Base-by-base conservation (phyloP, 2,329 filamentous ascomycete genomes). In the Fusarium humuli region DNA sequence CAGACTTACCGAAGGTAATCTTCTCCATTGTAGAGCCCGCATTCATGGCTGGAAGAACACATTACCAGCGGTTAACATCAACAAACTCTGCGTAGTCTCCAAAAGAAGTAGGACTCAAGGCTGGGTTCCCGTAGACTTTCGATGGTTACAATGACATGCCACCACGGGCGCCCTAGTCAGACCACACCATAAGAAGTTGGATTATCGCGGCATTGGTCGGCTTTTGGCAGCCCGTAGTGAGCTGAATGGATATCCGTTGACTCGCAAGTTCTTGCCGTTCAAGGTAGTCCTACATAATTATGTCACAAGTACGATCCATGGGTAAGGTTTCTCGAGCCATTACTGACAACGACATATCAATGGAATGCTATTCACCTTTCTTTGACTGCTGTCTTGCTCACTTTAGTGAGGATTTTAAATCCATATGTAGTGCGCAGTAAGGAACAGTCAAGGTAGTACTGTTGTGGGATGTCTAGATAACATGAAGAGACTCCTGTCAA, bases 361-460 rank as follows among this genome's bases (percentile, higher is more conserved):
- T 37, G 34, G 34, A 18, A 18, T 37, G 10, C 34, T 2, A 37
- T 37, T 37, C 1, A 1, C 10, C 4, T 12, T 37, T 5, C 4
- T 37, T 37, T 4, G 3, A 6, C 34, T 4, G 10, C 34, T 37
- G 1, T 37, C 34, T 37, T 0, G 3, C 10, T 37, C 10, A 12
- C 3, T n/a, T 37, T 37, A n/a, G 3, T n/a, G 34, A n/a, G 0
- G 5, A 11, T 37, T 4, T 0, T 7, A 37, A 1, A 37, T n/a
- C n/a, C 34, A 11, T 10, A 11, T 37, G 9, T 3, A n/a, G 9
- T 6, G 16, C 9, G 23, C 34, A 37, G 10, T 37, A 7, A n/a
- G 12, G 18, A n/a, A n/a, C 12, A 7, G 10, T n/a, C 3, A 10
- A 37, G 0, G 34, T 37, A 5, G 2, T 12, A 3, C 18, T 37